These are phyloP conservation scores for Gentiana macrophylla DNA, from an alignment of 257 asterid genomes.

Conservation along the genomic window DNA sequence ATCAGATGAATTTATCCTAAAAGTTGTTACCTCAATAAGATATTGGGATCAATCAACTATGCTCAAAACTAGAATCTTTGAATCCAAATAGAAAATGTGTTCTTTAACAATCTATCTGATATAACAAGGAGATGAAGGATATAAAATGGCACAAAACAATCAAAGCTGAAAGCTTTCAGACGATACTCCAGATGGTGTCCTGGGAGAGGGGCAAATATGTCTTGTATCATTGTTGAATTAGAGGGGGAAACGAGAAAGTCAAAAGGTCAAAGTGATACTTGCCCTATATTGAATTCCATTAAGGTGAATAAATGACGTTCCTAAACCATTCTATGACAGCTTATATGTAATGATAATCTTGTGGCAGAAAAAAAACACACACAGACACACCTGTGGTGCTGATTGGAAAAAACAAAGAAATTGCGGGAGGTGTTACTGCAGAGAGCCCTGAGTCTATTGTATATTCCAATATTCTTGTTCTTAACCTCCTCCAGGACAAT, in stretches of 20 bases:
- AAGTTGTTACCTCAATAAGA: background rate
- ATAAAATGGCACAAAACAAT: too few relatives aligned
- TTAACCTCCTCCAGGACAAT: conserved; percentile 90
- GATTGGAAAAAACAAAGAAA: conserved; percentile 86
- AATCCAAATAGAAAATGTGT: background rate
- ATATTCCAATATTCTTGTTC: conserved; percentile 65
- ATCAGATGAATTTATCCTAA: background rate
- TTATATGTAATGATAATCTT: too few relatives aligned
- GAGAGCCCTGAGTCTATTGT: conserved; percentile 79
- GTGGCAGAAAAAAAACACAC: background rate
- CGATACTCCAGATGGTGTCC: too few relatives aligned
- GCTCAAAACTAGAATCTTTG: background rate
- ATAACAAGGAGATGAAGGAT: background rate
- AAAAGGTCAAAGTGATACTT: too few relatives aligned
- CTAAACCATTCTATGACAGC: too few relatives aligned
- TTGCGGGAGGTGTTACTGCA: conserved; percentile 59
- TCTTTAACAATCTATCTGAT: background rate
- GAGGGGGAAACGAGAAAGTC: too few relatives aligned
- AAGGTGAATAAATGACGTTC: too few relatives aligned
- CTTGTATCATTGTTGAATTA: too few relatives aligned
- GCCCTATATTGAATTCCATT: too few relatives aligned
- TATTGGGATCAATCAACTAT: background rate
- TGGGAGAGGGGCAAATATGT: too few relatives aligned
- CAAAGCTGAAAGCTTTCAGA: too few relatives aligned
- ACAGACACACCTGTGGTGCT: conserved; percentile 60